A percentile compares a stretch with the other conserved stretches of the same genome.
Conservation (phyloP, 805 yeast species). For the Teunomyces funiuensis region DNA sequence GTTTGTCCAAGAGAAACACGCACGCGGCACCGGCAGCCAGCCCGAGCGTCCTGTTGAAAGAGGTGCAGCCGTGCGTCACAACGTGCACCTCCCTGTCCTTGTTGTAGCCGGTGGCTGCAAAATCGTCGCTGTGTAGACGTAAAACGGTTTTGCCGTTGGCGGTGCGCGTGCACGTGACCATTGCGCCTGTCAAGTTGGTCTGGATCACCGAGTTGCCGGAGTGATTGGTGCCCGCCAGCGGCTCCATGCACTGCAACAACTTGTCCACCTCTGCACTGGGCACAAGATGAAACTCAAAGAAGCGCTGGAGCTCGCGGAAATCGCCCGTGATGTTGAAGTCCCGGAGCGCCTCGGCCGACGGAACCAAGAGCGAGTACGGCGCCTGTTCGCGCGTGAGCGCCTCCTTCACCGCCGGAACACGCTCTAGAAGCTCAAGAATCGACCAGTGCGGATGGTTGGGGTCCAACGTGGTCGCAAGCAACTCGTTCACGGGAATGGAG, state of each 20-base stretch:
- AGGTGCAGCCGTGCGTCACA: constrained; percentile 60
- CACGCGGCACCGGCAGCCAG: constrained; percentile 40
- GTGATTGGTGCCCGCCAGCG: constrained; percentile 8
- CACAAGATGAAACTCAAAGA: constrained; percentile 68
- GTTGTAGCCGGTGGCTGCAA: constrained; percentile 34
- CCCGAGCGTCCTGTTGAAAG: constrained; percentile 22
- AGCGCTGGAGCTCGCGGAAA: constrained; percentile 46
- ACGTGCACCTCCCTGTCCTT: constrained; percentile 58
- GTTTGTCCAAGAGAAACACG: constrained; percentile 64
- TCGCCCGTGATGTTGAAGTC: constrained; percentile 49
- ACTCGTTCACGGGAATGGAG: constrained; percentile 51
- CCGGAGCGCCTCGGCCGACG: constrained; percentile 57
- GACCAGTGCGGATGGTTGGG: constrained; percentile 20
- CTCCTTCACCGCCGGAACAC: constrained; percentile 40
- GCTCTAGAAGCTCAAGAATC: constrained; percentile 47
- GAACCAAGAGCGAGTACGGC: constrained; percentile 65
- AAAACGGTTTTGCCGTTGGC: constrained; percentile 33
- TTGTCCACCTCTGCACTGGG: constrained; percentile 52
- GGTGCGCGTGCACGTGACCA: constrained; percentile 32
- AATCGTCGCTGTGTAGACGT: constrained; percentile 24
- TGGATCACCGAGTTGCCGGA: constrained; percentile 42
- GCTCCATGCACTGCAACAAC: constrained; percentile 48
- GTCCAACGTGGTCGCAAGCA: constrained; percentile 56
- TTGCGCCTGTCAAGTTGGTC: constrained; percentile 44
- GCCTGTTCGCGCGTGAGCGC: constrained; percentile 36